These are phyloP conservation scores for Calendula officinalis DNA, from an alignment of 129 eudicot species.

Conservation along the genomic window DNA sequence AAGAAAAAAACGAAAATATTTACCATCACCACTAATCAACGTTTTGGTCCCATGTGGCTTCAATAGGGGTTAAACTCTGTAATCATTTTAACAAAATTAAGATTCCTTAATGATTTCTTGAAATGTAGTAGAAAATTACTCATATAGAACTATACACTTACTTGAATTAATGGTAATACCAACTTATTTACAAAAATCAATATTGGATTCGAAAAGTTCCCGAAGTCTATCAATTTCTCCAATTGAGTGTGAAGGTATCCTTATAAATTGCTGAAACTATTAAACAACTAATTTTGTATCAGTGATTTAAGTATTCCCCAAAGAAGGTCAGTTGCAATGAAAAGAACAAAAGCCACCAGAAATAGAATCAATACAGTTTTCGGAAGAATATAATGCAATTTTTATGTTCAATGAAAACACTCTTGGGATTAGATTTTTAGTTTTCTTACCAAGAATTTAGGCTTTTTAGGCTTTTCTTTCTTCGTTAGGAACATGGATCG, in stretches of 20 bases:
- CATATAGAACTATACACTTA: conserved; percentile 18
- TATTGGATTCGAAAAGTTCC: conserved; percentile 50
- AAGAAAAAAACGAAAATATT: conserved; percentile 26
- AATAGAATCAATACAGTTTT: conserved; percentile 47
- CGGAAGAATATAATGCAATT: conserved; percentile 49
- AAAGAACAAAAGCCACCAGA: conserved; percentile 58
- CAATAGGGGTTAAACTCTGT: conserved; percentile 35
- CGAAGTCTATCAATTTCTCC: conserved; percentile 61
- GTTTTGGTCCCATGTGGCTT: conserved; percentile 43
- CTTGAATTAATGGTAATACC: conserved; percentile 71
- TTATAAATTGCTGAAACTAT: conserved; percentile 14
- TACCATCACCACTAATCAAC: conserved; percentile 43
- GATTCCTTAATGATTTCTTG: background rate
- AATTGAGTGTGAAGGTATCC: conserved; percentile 75
- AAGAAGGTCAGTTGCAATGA: conserved; percentile 64
- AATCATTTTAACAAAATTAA: conserved; percentile 3
- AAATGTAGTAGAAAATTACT: background rate
- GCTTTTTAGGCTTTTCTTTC: background rate
- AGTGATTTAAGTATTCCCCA: conserved; percentile 45
- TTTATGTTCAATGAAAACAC: conserved; percentile 37
- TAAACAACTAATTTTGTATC: background rate
- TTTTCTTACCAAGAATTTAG: no score
- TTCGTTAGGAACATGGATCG: no score
- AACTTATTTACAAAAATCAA: conserved; percentile 65
- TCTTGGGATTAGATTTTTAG: no score